A percentile compares a stretch with the other conserved stretches of the same genome.
Evolutionary conservation across 495 filamentous ascomycete genomes (phyloP).

Genomic region (Trichoderma parareesei): DNA sequence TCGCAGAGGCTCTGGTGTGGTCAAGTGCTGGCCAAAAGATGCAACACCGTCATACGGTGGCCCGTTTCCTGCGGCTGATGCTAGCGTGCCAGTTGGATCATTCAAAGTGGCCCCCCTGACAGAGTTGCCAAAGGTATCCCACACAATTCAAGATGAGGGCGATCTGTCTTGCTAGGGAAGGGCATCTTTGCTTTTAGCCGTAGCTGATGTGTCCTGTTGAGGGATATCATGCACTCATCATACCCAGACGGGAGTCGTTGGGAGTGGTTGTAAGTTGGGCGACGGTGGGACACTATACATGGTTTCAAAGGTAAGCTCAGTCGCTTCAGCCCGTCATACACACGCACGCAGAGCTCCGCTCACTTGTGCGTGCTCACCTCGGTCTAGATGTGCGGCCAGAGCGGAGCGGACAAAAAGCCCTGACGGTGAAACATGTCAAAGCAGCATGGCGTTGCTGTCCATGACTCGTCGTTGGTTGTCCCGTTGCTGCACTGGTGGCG

Average conservation of each 20-base stretch:
- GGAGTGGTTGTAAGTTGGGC: too few relatives aligned
- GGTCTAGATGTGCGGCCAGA: background rate
- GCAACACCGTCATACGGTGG: background rate
- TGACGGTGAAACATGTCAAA: background rate
- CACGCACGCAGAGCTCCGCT: background rate
- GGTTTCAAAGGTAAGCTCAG: too few relatives aligned
- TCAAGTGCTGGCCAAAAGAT: background rate
- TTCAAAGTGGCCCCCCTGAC: background rate
- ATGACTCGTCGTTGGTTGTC: background rate
- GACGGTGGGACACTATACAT: too few relatives aligned
- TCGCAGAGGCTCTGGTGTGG: background rate
- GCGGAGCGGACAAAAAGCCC: background rate
- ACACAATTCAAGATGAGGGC: background rate
- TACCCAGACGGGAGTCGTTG: background rate
- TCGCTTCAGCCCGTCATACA: too few relatives aligned
- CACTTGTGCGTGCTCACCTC: background rate
- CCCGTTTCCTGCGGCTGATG: background rate
- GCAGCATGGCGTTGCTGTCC: background rate
- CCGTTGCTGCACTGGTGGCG: background rate
- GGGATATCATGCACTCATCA: background rate
- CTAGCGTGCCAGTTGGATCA: background rate
- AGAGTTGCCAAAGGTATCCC: slow-evolving; percentile 3
- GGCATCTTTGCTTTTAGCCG: background rate
- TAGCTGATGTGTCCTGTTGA: background rate
- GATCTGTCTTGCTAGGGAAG: slow-evolving; percentile 1